Base-by-base conservation (phyloP, 2,329 filamentous ascomycete species). In the Chrysoporthe deuterocubensis region DNA sequence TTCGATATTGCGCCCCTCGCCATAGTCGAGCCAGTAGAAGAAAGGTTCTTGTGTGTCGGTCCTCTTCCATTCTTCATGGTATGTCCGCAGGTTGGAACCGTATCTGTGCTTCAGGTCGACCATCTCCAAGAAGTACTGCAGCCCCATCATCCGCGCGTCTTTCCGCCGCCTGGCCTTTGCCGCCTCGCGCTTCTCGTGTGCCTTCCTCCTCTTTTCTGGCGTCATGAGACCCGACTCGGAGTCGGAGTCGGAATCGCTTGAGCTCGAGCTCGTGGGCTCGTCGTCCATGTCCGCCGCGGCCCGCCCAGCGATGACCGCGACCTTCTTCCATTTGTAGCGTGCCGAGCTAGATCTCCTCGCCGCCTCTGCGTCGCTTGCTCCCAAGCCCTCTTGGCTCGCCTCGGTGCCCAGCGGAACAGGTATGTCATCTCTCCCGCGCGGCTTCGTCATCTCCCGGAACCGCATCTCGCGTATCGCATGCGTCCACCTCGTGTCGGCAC, bases 1-100 rank as follows among this genome's bases (percentile, higher is more conserved):
- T 71, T 95, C 90, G 56, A 96, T 76, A 50, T 86, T 78, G 72
- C 83, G 88, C 0, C 94, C 94, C 61, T 90, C 90, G 5, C 94
- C 94, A 68, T 91, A 84, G 76, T 97, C 94, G 1, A 97, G 83
- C 94, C 94, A 97, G 79, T 94, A 95, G 77, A 97, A 97, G 84
- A 94, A 97, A 75, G 96, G 97, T 76, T 97, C 91, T 4, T 89
- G 87, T 0, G 93, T 95, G 40, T 92, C 83, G 1, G 88, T 83
- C 69, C 86, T 87, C 77, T 93, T 93, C 94, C 94, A 97, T 71
- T 92, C 88, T 68, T 89, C 87, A 74, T 97, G 94, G 73, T 97
- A 97, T 43, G 87, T 86, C 43, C 92, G 85, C 62, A 97, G 79
- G 72, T 96, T 96, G 65, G 89, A 91, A 4, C 94, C 94, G 74